phyloP scores from a whole-genome alignment of 129 eudicot species.

The Tanacetum coccineum region DNA sequence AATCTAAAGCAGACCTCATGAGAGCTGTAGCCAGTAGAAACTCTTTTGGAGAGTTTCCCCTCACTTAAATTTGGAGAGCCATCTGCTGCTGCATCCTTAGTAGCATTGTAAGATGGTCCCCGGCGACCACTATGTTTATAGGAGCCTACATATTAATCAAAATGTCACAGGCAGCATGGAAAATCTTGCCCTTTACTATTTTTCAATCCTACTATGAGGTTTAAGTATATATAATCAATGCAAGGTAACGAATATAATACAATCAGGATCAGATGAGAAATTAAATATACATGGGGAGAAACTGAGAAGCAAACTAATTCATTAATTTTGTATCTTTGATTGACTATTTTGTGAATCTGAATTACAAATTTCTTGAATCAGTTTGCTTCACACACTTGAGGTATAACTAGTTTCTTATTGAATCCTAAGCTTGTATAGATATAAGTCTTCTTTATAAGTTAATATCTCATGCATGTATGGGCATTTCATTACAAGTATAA shows the following conservation, averaged over 20 bases:
- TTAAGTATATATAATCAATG: neutral
- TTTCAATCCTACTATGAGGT: slow-evolving; percentile 1
- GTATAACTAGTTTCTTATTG: too few species aligned
- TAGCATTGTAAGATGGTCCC: slow-evolving; percentile 45
- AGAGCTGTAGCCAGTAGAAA: slow-evolving; percentile 50
- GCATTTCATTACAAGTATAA: neutral
- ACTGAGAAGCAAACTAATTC: too few species aligned
- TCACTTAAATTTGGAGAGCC: slow-evolving; percentile 46
- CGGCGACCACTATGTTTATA: slow-evolving; percentile 72
- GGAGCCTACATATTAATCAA: slow-evolving; percentile 46
- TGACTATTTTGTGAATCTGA: too few species aligned
- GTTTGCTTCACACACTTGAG: too few species aligned
- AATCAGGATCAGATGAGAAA: too few species aligned
- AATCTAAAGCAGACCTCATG: slow-evolving; percentile 56
- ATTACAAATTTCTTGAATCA: too few species aligned
- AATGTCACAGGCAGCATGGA: slow-evolving; percentile 3
- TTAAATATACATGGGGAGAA: too few species aligned
- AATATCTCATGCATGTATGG: slow-evolving; percentile 10
- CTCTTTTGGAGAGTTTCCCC: slow-evolving; percentile 59
- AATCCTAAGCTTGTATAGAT: too few species aligned
- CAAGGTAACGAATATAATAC: neutral
- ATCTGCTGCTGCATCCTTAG: slow-evolving; percentile 46
- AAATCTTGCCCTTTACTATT: neutral
- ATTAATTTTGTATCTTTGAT: too few species aligned
- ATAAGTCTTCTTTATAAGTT: neutral